These are phyloP conservation scores for Gaertneriomyces semiglobifer DNA, from an alignment of 192 early-diverging fungal species.

Conservation along the genomic window DNA sequence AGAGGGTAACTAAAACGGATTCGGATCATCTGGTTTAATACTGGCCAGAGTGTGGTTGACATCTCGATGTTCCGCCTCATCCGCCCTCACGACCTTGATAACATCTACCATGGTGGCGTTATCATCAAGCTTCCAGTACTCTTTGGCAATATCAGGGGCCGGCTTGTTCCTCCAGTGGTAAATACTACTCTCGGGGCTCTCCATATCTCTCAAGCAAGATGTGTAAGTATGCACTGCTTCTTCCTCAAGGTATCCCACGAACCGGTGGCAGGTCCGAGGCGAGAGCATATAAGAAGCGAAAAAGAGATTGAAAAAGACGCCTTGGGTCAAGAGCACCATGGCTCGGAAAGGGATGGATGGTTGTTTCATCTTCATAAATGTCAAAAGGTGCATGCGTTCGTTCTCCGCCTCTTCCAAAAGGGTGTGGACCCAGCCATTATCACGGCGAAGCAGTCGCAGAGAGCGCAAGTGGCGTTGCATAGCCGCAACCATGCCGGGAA, in stretches of 20 bases:
- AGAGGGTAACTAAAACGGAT: constrained; percentile 28
- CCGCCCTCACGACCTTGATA: constrained; percentile 81
- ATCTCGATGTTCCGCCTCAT: constrained; percentile 85
- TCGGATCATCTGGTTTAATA: constrained; percentile 39
- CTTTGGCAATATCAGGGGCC: constrained; percentile 76
- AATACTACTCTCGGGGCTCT: constrained; percentile 27
- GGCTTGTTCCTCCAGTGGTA: constrained; percentile 62
- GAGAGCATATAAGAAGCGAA: constrained; percentile 73
- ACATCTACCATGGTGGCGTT: constrained; percentile 78
- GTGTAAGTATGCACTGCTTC: constrained; percentile 90
- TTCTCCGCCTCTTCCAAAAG: constrained; percentile 91
- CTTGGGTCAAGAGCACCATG: constrained; percentile 76
- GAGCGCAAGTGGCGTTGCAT: constrained; percentile 76
- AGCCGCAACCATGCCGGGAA: constrained; percentile 88
- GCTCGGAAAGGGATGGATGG: constrained; percentile 30
- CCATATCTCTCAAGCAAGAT: constrained; percentile 80
- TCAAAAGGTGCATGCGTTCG: constrained; percentile 64
- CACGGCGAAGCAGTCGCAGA: constrained; percentile 69
- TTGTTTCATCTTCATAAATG: constrained; percentile 36
- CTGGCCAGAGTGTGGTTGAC: constrained; percentile 85
- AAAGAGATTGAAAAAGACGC: constrained; percentile 85
- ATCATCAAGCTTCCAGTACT: constrained; percentile 70
- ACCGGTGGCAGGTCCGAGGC: constrained; percentile 77
- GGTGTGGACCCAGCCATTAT: constrained; percentile 89
- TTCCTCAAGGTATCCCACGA: constrained; percentile 91